Percentiles rank a stretch among this genome's conserved stretches.
Conservation (phyloP, 768 basidiomycete genomes). For the Porphyrellus cyaneotinctus region DNA sequence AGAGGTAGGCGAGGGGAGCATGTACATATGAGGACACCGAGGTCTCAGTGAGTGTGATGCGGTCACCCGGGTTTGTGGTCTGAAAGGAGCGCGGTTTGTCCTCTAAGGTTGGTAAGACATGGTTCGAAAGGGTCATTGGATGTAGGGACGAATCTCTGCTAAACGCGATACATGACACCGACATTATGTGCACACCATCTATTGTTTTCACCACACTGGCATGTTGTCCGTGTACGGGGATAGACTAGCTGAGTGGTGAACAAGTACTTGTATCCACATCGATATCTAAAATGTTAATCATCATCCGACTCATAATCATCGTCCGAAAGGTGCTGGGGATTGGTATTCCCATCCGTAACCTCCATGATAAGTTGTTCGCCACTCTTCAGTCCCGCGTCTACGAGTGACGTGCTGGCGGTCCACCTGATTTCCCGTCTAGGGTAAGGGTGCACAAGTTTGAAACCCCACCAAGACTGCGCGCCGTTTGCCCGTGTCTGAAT, state of each 20-base stretch:
- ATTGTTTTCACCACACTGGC: too few species aligned
- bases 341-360: constrained; percentile 23
- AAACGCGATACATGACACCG: not conserved
- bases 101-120: too few species aligned
- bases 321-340: constrained; percentile 35
- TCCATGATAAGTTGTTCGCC: constrained; percentile 67
- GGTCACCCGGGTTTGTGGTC: too few species aligned
- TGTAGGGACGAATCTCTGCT: too few species aligned
- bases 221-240: too few species aligned
- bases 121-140: too few species aligned
- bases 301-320: constrained; percentile 58
- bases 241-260: not conserved
- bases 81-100: too few species aligned
- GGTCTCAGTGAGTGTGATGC: not conserved
- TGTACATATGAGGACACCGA: constrained; percentile 42
- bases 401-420: constrained; percentile 36
- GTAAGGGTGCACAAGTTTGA: constrained; percentile 65
- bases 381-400: constrained; percentile 46
- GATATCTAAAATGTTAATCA: constrained; percentile 25
- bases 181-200: not conserved
- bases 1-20: constrained; percentile 45
- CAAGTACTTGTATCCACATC: too few species aligned
- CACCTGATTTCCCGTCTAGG: constrained; percentile 65
- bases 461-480: constrained; percentile 63
- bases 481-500: constrained; percentile 27